A percentile compares a stretch with the other conserved stretches of the same genome.
These are phyloP conservation scores for Lipomyces sp. DNA, from an alignment of 805 yeast genomes.

Conservation along the genomic window DNA sequence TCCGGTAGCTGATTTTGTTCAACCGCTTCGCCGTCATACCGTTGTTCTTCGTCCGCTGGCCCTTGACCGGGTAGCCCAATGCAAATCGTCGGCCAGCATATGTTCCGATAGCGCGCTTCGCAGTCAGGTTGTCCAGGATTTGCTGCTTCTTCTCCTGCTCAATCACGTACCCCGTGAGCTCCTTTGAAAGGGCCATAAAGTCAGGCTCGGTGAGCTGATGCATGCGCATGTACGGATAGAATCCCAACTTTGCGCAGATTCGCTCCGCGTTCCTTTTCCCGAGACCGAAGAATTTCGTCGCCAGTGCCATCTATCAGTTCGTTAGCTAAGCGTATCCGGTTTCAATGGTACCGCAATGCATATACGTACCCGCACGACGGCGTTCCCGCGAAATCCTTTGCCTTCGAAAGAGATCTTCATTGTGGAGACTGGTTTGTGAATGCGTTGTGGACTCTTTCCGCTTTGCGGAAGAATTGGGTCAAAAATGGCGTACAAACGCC, in stretches of 20 bases:
- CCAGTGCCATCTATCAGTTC: slow-evolving; percentile 62
- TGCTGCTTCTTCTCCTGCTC: slow-evolving; percentile 77
- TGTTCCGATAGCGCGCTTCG: slow-evolving; percentile 78
- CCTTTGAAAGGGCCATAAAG: slow-evolving; percentile 80
- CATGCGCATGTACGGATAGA: slow-evolving; percentile 92
- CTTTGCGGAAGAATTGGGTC: too few relatives aligned
- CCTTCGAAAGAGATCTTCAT: slow-evolving; percentile 26
- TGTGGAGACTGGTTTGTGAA: background rate
- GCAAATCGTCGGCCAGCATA: slow-evolving; percentile 89
- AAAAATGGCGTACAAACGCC: background rate
- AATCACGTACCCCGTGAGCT: slow-evolving; percentile 74
- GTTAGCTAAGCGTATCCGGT: background rate
- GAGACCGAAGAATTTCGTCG: slow-evolving; percentile 79
- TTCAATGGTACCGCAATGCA: background rate
- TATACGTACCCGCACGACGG: slow-evolving; percentile 21
- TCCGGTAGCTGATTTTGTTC: slow-evolving; percentile 56
- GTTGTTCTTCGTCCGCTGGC: slow-evolving; percentile 89
- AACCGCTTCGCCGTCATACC: slow-evolving; percentile 85
- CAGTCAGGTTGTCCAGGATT: slow-evolving; percentile 65
- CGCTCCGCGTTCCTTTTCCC: slow-evolving; percentile 70
- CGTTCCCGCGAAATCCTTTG: slow-evolving; percentile 29
- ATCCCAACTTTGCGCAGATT: slow-evolving; percentile 82
- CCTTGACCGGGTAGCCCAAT: slow-evolving; percentile 71
- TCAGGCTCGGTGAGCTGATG: slow-evolving; percentile 88
- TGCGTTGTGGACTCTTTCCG: too few relatives aligned